Conservation (phyloP, 768 basidiomycete species). For the Rhodotorula toruloides region DNA sequence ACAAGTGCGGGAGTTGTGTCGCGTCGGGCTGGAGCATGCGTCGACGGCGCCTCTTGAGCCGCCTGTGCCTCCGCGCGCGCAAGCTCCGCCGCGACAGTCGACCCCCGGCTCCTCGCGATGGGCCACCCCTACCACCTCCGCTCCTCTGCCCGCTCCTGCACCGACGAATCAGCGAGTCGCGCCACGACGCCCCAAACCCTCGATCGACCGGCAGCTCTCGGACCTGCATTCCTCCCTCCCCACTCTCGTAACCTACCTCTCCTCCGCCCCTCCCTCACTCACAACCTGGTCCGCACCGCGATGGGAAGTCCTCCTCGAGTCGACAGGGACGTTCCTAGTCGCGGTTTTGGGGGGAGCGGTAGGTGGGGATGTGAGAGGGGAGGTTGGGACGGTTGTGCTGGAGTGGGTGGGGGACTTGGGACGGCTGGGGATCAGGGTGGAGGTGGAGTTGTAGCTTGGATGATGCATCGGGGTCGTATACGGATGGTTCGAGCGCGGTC, state of each 20-base stretch:
- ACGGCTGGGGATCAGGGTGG: neutral
- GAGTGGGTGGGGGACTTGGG: slow-evolving; percentile 11
- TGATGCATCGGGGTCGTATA: too few species aligned
- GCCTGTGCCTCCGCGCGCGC: neutral
- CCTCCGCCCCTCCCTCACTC: neutral
- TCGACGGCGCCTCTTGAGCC: neutral
- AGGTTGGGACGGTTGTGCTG: neutral
- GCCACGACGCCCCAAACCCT: neutral
- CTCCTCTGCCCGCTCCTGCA: neutral
- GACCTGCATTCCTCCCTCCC: slow-evolving; percentile 8
- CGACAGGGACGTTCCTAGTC: neutral
- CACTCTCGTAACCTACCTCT: neutral
- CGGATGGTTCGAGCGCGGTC: too few species aligned
- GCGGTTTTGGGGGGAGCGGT: slow-evolving; percentile 5
- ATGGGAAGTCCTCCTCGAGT: slow-evolving; percentile 28
- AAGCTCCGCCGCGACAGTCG: neutral
- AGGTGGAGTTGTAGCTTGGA: neutral
- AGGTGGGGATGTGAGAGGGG: neutral
- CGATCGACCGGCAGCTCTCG: neutral
- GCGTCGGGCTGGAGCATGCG: slow-evolving; percentile 3
- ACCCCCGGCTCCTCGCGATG: neutral
- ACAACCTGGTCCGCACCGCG: slow-evolving; percentile 13
- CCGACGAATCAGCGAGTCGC: neutral
- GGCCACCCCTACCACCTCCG: neutral
- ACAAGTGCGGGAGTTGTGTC: slow-evolving; percentile 5